phyloP scores from a whole-genome alignment of 495 filamentous ascomycete species.

The Penicillium cosmopolitanum region DNA sequence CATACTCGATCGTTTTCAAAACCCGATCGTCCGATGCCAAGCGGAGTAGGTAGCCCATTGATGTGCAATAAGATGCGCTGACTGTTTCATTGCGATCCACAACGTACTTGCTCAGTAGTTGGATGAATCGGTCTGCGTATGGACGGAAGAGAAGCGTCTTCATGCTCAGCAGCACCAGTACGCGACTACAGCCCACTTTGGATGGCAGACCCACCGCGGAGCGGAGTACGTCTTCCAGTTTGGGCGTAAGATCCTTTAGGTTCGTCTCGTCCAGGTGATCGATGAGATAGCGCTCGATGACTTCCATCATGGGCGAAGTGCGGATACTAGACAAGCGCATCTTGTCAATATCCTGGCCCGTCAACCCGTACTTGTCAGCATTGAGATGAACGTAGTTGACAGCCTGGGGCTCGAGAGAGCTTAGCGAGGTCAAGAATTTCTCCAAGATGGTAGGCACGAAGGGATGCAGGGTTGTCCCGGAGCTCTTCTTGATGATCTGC shows the following conservation, averaged over 20 bases:
- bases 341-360: slow-evolving; percentile 82
- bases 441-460: slow-evolving; percentile 83
- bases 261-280: slow-evolving; percentile 78
- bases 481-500: slow-evolving; percentile 84
- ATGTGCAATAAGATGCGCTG: slow-evolving; percentile 79
- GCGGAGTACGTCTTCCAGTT: slow-evolving; percentile 77
- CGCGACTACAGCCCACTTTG: slow-evolving; percentile 85
- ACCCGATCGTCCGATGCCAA: slow-evolving; percentile 71
- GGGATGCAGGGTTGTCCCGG: slow-evolving; percentile 68
- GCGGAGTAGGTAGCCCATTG: slow-evolving; percentile 82
- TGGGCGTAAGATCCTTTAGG: slow-evolving; percentile 72
- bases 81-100: slow-evolving; percentile 92
- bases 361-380: slow-evolving; percentile 81
- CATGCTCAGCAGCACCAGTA: slow-evolving; percentile 85
- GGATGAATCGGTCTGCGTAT: slow-evolving; percentile 77
- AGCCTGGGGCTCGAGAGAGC: slow-evolving; percentile 80
- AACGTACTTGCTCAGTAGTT: slow-evolving; percentile 74
- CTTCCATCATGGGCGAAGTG: slow-evolving; percentile 89
- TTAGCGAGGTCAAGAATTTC: slow-evolving; percentile 76
- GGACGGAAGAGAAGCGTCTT: slow-evolving; percentile 72
- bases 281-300: slow-evolving; percentile 81
- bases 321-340: slow-evolving; percentile 77
- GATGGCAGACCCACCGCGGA: slow-evolving; percentile 86
- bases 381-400: slow-evolving; percentile 94
- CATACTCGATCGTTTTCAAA: slow-evolving; percentile 64